phyloP scores from a whole-genome alignment of 805 yeast genomes.

The Wickerhamiella dianesei region DNA sequence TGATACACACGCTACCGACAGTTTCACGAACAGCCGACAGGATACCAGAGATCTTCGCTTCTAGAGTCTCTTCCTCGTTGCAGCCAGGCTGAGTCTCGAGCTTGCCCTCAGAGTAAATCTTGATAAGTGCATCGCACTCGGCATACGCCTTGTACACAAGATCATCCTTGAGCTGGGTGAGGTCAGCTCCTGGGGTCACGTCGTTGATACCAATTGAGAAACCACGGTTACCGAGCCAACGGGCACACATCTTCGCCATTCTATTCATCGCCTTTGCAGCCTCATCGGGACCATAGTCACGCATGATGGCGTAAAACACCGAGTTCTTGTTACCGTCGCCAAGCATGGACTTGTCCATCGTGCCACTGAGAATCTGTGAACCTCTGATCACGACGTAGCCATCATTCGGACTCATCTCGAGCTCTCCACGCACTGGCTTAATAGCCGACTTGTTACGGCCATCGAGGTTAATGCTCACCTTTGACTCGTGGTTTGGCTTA shows the following conservation, averaged over 20 bases:
- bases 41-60: slow-evolving; percentile 92
- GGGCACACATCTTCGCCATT: slow-evolving; percentile 97
- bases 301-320: slow-evolving; percentile 81
- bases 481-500: slow-evolving; percentile 61
- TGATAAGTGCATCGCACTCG: slow-evolving; percentile 83
- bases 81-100: slow-evolving; percentile 98
- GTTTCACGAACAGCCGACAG: slow-evolving; percentile 96
- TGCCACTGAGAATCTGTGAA: slow-evolving; percentile 78
- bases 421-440: slow-evolving; percentile 53
- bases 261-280: slow-evolving; percentile 96
- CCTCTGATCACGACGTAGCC: slow-evolving; percentile 87
- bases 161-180: slow-evolving; percentile 64
- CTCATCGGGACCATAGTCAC: slow-evolving; percentile 94
- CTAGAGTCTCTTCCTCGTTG: slow-evolving; percentile 94
- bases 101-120: slow-evolving; percentile 63
- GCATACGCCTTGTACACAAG: slow-evolving; percentile 84
- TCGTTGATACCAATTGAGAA: slow-evolving; percentile 95
- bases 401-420: slow-evolving; percentile 95
- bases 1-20: slow-evolving; percentile 95
- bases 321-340: slow-evolving; percentile 99
- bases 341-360: slow-evolving; percentile 88
- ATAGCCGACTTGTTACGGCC: slow-evolving; percentile 84
- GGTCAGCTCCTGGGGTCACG: slow-evolving; percentile 80
- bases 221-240: slow-evolving; percentile 88
- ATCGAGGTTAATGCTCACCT: slow-evolving; percentile 78